Base-by-base conservation (phyloP, 805 yeast species). In the Kodamaea lidongshanica region DNA sequence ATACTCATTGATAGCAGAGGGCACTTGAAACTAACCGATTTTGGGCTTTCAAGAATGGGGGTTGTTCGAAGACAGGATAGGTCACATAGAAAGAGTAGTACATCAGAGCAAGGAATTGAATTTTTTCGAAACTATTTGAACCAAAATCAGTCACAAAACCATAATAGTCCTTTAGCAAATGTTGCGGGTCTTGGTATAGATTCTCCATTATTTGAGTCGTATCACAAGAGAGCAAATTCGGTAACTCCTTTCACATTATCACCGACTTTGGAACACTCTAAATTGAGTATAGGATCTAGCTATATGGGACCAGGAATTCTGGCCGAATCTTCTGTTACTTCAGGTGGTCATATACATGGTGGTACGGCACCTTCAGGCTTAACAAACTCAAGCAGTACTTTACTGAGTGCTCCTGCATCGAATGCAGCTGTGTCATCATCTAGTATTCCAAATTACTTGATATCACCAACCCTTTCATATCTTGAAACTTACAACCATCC, bases 31-130 rank as follows among this genome's bases (percentile, higher is more conserved):
- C 60, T 94, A 38, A 88, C 96, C 1, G 98, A 92, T 58, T 92
- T 92, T 63, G 99, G 98, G 1, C 67, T 92, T 25, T 83, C 95
- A 6, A 67, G 94, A 50, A 77, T 87, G 67, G 96, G 96, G 17
- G 72, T 88, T 25, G 73, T 86, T 20, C 80, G 86, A 22, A 75
- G 96, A 54, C 95, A 87, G 48, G 46, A 32, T 15, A 9, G 35
- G 9, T 44, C 48, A 14, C 65, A 62, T 23, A 41, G 72, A 10
- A 62, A 61, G 27, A 62, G 68, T 39, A 59, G 67, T 35, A 46
- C 63, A 1, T 51, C 64, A 4, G 71, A 65, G 28, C 63, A 58
- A 35, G 64, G 60, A 3, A 60, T 65, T 22, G 70, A 65, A 28
- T 35, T 54, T 10, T 63, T 64, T 42, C 41, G 67, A 27, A 56